Evolutionary conservation across 2,329 filamentous ascomycete species (phyloP).

Genomic region (Paraphaeosphaeria minitans): DNA sequence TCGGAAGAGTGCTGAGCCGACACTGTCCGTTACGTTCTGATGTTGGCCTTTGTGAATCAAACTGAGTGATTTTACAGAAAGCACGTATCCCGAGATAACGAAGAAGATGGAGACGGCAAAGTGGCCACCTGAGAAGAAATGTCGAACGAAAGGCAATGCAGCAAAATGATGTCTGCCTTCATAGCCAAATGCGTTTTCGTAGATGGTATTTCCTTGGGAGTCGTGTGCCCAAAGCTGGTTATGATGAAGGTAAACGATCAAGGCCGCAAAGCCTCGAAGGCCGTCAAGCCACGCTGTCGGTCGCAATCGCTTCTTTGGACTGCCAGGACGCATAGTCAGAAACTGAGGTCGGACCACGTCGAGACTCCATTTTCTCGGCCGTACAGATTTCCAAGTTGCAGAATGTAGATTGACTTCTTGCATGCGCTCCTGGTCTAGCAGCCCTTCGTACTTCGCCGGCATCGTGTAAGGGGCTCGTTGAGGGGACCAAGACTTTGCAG

Average conservation of each 20-base stretch:
- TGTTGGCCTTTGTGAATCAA: slow-evolving; percentile 51
- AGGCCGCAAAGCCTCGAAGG: slow-evolving; percentile 68
- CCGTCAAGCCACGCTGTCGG: slow-evolving; percentile 60
- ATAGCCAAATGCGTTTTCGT: slow-evolving; percentile 40
- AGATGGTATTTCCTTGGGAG: slow-evolving; percentile 56
- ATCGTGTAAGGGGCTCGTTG: slow-evolving; percentile 20
- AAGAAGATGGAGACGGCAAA: slow-evolving; percentile 63
- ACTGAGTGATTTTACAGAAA: slow-evolving; percentile 54
- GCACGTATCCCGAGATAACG: slow-evolving; percentile 59
- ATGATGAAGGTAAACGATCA: slow-evolving; percentile 69
- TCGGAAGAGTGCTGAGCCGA: slow-evolving; percentile 57
- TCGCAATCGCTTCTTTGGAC: slow-evolving; percentile 28
- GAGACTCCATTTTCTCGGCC: slow-evolving; percentile 36
- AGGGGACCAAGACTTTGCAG: not conserved
- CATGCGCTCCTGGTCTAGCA: slow-evolving; percentile 31
- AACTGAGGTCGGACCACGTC: slow-evolving; percentile 41
- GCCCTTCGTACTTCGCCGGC: slow-evolving; percentile 36
- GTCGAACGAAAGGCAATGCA: slow-evolving; percentile 49
- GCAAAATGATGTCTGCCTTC: slow-evolving; percentile 37
- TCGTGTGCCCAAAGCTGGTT: slow-evolving; percentile 51
- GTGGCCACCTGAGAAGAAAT: slow-evolving; percentile 56
- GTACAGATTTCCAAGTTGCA: slow-evolving; percentile 33
- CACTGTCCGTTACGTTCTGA: slow-evolving; percentile 47
- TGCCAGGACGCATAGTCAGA: slow-evolving; percentile 24
- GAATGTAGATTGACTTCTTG: slow-evolving; percentile 33